Evolutionary conservation across 257 asterid genomes (phyloP).

Genomic region (Solanum chmielewskii): DNA sequence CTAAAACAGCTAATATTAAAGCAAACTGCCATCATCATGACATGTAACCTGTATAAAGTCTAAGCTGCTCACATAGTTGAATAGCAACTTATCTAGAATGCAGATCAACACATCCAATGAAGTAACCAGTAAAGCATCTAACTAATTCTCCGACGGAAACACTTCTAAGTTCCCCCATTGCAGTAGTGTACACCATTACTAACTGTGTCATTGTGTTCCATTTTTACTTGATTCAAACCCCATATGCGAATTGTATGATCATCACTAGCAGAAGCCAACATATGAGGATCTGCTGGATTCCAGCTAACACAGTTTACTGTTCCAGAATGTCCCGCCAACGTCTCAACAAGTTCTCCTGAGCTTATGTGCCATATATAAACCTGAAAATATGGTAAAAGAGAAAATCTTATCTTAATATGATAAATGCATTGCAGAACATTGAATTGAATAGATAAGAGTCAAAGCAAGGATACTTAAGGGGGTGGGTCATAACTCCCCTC

Average conservation of each 20-base stretch:
- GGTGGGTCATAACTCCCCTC: neutral
- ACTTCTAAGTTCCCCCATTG: constrained; percentile 56
- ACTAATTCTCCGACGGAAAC: neutral
- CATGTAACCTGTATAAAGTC: no score
- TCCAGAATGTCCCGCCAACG: constrained; percentile 66
- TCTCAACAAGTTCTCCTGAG: constrained; percentile 58
- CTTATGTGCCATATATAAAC: constrained; percentile 75
- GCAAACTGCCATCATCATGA: no score
- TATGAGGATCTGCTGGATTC: constrained; percentile 75
- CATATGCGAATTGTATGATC: constrained; percentile 83
- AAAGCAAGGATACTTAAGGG: neutral
- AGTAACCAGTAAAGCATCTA: neutral
- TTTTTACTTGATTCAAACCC: constrained; percentile 58
- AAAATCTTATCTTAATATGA: neutral
- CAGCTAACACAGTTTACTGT: constrained; percentile 84
- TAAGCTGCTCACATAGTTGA: neutral
- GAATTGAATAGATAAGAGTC: neutral
- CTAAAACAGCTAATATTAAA: no score
- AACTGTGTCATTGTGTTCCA: constrained; percentile 25
- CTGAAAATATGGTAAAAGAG: constrained; percentile 16
- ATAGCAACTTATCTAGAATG: neutral
- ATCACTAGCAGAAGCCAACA: constrained; percentile 90
- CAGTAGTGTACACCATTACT: constrained; percentile 56
- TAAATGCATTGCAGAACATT: neutral
- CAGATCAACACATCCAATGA: neutral